phyloP scores from a whole-genome alignment of 2,329 filamentous ascomycete genomes.

The Balansia obtecta region DNA sequence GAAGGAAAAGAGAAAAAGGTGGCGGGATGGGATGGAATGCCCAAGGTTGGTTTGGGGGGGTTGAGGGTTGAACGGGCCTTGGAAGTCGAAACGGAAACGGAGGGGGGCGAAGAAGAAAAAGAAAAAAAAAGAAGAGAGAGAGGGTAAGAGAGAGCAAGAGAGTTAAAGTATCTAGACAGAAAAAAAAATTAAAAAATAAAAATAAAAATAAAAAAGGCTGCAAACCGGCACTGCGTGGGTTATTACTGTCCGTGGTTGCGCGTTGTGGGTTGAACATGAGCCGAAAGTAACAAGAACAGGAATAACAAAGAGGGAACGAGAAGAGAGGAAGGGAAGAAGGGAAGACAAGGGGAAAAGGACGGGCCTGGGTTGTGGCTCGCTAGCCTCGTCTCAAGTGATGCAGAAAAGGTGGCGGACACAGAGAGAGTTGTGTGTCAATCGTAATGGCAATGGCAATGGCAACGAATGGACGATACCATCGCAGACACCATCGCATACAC shows the following conservation, averaged over 20 bases:
- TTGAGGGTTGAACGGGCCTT: no score
- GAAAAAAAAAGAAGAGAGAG: neutral
- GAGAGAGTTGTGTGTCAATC: neutral
- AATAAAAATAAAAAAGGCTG: no score
- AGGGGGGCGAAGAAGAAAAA: neutral
- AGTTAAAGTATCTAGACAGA: no score
- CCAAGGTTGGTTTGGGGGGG: no score
- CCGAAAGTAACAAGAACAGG: slow-evolving; percentile 1
- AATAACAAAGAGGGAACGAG: neutral
- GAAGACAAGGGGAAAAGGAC: slow-evolving; percentile 1
- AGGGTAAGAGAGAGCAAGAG: no score
- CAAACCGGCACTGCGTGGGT: neutral
- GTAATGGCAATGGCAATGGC: neutral
- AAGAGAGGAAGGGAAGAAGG: slow-evolving; percentile 1
- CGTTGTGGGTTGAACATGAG: neutral
- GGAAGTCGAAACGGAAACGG: neutral
- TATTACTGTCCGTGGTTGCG: neutral
- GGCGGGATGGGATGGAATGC: neutral
- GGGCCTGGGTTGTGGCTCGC: neutral
- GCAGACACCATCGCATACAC: no score
- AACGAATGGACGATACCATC: no score
- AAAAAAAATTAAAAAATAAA: no score
- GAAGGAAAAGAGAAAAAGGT: neutral
- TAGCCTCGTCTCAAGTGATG: neutral
- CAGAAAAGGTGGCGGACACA: neutral